A percentile compares a stretch with the other conserved stretches of the same genome.
Evolutionary conservation across 2,329 filamentous ascomycete genomes (phyloP).

Genomic region (Fusarium sp.): DNA sequence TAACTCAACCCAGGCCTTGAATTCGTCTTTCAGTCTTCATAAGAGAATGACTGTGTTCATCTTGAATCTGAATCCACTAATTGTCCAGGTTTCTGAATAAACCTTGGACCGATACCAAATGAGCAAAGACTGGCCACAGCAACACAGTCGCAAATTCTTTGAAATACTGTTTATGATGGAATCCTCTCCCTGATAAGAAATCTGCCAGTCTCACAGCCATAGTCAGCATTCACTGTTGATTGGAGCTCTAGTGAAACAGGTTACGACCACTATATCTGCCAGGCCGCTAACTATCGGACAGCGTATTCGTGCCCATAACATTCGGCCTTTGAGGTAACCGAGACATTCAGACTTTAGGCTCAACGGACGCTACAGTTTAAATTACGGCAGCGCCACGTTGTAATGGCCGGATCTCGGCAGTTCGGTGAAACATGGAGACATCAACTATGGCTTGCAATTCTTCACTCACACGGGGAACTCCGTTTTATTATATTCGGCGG

Average conservation of each 20-base stretch:
- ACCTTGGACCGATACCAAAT: neutral
- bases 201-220: too few species aligned
- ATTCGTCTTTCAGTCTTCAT: too few species aligned
- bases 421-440: neutral
- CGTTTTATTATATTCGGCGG: too few species aligned
- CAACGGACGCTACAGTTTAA: neutral
- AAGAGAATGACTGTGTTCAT: neutral
- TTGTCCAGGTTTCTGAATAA: neutral
- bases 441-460: neutral
- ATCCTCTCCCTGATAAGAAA: too few species aligned
- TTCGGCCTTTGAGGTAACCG: neutral
- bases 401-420: neutral
- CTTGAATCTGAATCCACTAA: neutral
- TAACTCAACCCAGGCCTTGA: fast-evolving
- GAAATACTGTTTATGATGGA: neutral
- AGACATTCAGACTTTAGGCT: neutral
- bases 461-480: too few species aligned
- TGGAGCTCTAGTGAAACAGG: neutral
- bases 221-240: neutral
- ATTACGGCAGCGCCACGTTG: neutral
- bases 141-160: neutral
- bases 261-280: neutral
- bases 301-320: neutral
- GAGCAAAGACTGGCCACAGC: neutral
- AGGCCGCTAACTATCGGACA: neutral